Evolutionary conservation across 805 yeast species (phyloP).

Genomic region (Candida ficus): DNA sequence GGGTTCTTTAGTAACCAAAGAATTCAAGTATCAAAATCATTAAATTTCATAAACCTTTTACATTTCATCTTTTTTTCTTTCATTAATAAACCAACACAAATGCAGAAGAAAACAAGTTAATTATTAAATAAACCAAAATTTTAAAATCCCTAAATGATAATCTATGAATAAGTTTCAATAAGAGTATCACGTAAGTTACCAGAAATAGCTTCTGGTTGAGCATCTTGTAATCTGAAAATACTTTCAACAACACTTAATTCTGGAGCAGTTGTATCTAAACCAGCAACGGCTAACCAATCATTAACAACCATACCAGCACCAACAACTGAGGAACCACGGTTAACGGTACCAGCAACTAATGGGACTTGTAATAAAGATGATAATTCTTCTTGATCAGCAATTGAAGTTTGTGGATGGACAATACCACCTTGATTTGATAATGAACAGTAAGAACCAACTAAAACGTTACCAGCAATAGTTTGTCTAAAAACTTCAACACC

Average conservation of each 20-base stretch:
- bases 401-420: constrained; percentile 95
- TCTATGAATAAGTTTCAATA: constrained; percentile 80
- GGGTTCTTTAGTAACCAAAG: no score
- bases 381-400: constrained; percentile 97
- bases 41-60: background rate
- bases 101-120: constrained; percentile 3
- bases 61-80: background rate
- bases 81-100: background rate
- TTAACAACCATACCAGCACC: constrained; percentile 99
- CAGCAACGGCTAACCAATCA: constrained; percentile 97
- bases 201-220: constrained; percentile 80
- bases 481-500: constrained; percentile 99
- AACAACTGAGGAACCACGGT: constrained; percentile 95
- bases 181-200: constrained; percentile 86
- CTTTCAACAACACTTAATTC: constrained; percentile 95
- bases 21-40: no score
- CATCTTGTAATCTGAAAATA: constrained; percentile 89
- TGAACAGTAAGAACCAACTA: constrained; percentile 95
- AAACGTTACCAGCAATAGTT: constrained; percentile 96
- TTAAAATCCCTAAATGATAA: background rate
- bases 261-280: constrained; percentile 97
- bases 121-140: background rate
- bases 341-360: constrained; percentile 96
- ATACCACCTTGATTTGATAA: constrained; percentile 96
- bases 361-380: constrained; percentile 95